These are phyloP conservation scores for Dalechampia spathulata DNA, from an alignment of 441 rosid genomes.

Conservation along the genomic window DNA sequence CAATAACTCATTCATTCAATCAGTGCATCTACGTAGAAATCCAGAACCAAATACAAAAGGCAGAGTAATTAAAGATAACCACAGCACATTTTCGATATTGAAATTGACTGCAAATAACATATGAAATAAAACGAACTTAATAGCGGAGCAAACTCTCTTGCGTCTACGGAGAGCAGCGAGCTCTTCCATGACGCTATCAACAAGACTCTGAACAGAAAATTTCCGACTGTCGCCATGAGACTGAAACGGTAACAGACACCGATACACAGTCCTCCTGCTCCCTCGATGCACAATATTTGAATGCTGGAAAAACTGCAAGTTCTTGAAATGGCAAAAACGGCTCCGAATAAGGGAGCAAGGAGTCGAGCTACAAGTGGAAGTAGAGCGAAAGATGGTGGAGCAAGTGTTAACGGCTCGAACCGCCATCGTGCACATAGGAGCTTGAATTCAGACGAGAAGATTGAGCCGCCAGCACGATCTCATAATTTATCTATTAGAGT, in stretches of 20 bases:
- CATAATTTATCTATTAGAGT: no score
- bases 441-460: no score
- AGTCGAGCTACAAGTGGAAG: slow-evolving; percentile 27
- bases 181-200: slow-evolving; percentile 57
- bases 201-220: slow-evolving; percentile 46
- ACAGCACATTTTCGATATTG: no score
- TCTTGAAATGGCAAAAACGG: slow-evolving; percentile 33
- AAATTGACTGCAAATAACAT: background rate
- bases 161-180: slow-evolving; percentile 36
- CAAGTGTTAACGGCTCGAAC: slow-evolving; percentile 52
- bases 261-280: slow-evolving; percentile 16
- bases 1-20: no score
- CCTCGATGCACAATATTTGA: no score
- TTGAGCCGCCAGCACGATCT: no score
- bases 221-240: slow-evolving; percentile 21
- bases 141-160: slow-evolving; percentile 47
- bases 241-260: slow-evolving; percentile 23
- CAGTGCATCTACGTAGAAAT: no score
- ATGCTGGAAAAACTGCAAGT: slow-evolving; percentile 24
- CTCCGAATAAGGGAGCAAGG: slow-evolving; percentile 39
- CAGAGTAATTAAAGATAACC: no score
- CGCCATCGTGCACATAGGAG: slow-evolving; percentile 34
- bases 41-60: no score
- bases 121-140: slow-evolving; percentile 35
- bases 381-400: slow-evolving; percentile 37